Evolutionary conservation across 306 rosid species (phyloP), one percentile per base, ranked within the genome.

Genomic region (Citrullus mucosospermus): DNA sequence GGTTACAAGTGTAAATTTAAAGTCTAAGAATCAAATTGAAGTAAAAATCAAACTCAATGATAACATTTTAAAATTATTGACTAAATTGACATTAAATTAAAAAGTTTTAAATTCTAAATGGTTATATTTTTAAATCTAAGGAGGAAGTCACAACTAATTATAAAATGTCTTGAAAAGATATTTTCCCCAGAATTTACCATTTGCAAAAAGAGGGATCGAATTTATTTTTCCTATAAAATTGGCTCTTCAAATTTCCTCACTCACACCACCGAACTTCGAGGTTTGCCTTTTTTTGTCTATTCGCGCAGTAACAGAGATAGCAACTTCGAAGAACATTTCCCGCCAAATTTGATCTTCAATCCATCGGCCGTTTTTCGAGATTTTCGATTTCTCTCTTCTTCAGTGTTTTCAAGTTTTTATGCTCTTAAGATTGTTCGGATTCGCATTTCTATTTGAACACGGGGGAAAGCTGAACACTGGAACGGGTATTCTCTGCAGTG

Each of bases 291-390:
- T 56, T 56, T 22, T 18, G 32, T 38, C 7, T 15, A 20, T 56
- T 38, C 38, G 67, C 67, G 36, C 39, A 71, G 32, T 74, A 34
- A 17, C 44, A 18, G 56, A 43, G 16, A 34, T 77, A 41, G 22
- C 43, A 44, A 59, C 44, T 44, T 6, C 59, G 46, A 77, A 77
- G 71, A 44, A 63, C 36, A 28, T 65, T 78, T 90, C 82, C 92
- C 91, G 88, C 88, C 85, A 85, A 82, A 80, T 66, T 46, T 59
- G 54, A 43, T 67, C 76, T 68, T 56, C 50, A 9, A 66, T 66
- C 39, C 77, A 54, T 56, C 81, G 3, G 13, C 32, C 55, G 51
- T 18, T 68, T 50, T 53, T 25, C 72, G 80, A 84, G 88, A 79
- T 75, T 44, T 77, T 83, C 28, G 38, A 72, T 16, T 55, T 82